Evolutionary conservation across 2,329 filamentous ascomycete genomes (phyloP), one percentile per base, ranked within the genome.

Genomic region (Aspergillus costaricaensis): DNA sequence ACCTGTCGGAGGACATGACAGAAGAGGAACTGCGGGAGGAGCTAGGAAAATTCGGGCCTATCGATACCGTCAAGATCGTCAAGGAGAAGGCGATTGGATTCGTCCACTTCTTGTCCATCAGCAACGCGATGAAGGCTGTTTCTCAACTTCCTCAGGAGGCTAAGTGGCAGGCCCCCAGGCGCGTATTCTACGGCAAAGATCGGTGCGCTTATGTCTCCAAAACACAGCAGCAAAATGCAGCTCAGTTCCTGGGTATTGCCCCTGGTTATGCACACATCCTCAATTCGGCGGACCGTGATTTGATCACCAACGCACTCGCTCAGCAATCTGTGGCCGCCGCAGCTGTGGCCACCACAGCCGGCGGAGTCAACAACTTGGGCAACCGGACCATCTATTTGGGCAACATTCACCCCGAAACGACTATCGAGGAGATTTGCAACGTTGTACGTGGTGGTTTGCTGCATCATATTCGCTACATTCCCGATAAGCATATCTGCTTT

Each of bases 401-500:
- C 69, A 99, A 99, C 79, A 99, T 99, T 67, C 95, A 99, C 77
- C 95, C 95, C 0, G 95, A 99, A 81, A 99, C 95, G 1, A 98
- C 94, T 2, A 96, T 98, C 69, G 95, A 99, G 81, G 95, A 99
- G 81, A 99, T 99, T 75, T 99, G 95, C 85, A 99, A 99, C 73
- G 95, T 99, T 59, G 95, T 99, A 55, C 88, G 95, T 66, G 95
- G 95, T 61, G 95, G 95, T 70, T 85, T 99, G 66, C 84, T 99
- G 70, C 95, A 99, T 77, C 95, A 99, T 77, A 96, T 99, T 77
- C 92, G 95, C 69, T 99, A 98, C 80, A 99, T 99, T 70, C 95
- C 95, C 6, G 95, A 99, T 82, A 99, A 99, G 86, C 95, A 99
- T 80, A 99, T 99, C 69, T 99, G 95, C 83, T 99, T 99, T 74